Evolutionary conservation across 106 monocot genomes (phyloP), one percentile per base, ranked within the genome.

Genomic region (Amphibolis antarctica): DNA sequence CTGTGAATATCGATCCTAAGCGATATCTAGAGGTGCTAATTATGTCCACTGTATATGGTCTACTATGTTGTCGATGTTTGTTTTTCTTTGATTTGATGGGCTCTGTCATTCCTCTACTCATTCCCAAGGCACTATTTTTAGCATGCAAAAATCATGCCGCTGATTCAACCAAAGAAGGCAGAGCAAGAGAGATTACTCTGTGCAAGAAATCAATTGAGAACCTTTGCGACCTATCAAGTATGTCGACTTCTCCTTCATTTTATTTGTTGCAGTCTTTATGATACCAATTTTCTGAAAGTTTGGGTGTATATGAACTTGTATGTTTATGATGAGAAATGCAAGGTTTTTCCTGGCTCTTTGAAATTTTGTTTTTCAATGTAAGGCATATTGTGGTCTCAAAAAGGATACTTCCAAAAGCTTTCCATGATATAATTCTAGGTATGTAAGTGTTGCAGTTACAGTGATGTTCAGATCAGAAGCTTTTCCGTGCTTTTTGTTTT

Each of bases 1-100:
- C 84, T 28, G 28, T 90, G 76, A 98, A 76, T 62, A 85, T 98
- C 48, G 78, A 90, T 75, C 82, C 96, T 12, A 79, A 72, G 59
- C 86, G 82, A 68, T 98, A 98, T 81, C 78, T 98, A 53, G 74
- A 98, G 80, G 96, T 96, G 44, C 28, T 69, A 29, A 36, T 62
- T 28, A 63, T 52, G 42, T 2, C 5, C 55, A 30, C 25, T 43
- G 21, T 5, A 20, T 25, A 10, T 7, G 2, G 66, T 25, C 2
- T 2, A 22, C 68, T 6, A 0, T 28, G 1, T 46, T 47, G 44
- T 12, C 42, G 64, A 18, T 31, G 42, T 50, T 28, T 43, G 3
- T 42, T 17, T 26, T 53, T 44, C 55, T 23, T 29, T 65, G 12
- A 20, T 62, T 62, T 44, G 9, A 55, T 44, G 21, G 17, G 12